Evolutionary conservation across 2,329 filamentous ascomycete species (phyloP).

Genomic region (Aureobasidium uvarum): DNA sequence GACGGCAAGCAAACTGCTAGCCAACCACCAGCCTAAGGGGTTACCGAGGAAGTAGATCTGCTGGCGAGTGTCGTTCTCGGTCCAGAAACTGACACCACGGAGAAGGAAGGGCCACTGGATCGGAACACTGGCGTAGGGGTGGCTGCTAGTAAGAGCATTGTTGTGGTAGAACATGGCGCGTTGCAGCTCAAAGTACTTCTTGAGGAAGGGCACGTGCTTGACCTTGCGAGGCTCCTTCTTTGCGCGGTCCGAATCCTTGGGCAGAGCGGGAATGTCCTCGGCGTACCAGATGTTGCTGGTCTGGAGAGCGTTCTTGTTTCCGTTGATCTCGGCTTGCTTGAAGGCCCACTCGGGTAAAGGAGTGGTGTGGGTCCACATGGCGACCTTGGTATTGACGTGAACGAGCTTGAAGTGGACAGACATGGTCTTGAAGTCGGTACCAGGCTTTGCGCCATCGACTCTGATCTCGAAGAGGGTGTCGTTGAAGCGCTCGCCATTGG

Average conservation of each 20-base stretch:
- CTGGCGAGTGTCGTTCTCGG: conserved; percentile 86
- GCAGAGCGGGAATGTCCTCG: conserved; percentile 82
- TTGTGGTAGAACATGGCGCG: conserved; percentile 99
- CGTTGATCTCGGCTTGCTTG: conserved; percentile 98
- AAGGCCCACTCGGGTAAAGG: conserved; percentile 96
- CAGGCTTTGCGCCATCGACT: conserved; percentile 78
- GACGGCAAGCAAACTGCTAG: conserved; percentile 86
- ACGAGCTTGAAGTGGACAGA: conserved; percentile 94
- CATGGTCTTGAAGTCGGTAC: conserved; percentile 84
- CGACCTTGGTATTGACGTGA: conserved; percentile 91
- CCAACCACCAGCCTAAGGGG: conserved; percentile 95
- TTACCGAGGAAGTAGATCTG: conserved; percentile 99
- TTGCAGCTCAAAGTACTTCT: conserved; percentile 95
- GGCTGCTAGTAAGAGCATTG: conserved; percentile 93
- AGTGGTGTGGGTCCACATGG: conserved; percentile 97
- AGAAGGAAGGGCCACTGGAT: conserved; percentile 98
- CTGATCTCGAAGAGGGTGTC: conserved; percentile 92
- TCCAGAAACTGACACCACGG: conserved; percentile 98
- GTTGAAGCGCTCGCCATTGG: conserved; percentile 69
- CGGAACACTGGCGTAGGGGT: conserved; percentile 91
- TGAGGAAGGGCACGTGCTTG: conserved; percentile 82
- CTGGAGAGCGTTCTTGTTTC: conserved; percentile 90
- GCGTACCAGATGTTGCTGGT: conserved; percentile 93
- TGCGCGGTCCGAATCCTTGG: conserved; percentile 68
- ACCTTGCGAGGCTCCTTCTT: conserved; percentile 73